Evolutionary conservation across 176 grass and related monocot genomes (phyloP).

Genomic region (Luzula sylvatica): DNA sequence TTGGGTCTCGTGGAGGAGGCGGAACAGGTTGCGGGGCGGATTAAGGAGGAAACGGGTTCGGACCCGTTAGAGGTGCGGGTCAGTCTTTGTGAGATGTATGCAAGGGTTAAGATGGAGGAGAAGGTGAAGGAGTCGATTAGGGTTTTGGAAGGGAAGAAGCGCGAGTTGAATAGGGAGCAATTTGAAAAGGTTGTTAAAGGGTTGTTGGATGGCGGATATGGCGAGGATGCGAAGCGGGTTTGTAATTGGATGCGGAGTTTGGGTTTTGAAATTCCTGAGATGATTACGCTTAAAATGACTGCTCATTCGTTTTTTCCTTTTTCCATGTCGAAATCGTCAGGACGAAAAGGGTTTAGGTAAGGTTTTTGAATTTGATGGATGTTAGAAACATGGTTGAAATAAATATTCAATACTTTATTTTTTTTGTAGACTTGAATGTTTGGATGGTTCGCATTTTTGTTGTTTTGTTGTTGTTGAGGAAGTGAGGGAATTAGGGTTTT

Average conservation of each 20-base stretch:
- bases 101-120: conserved; percentile 32
- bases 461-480: too few relatives aligned
- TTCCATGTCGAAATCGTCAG: neutral
- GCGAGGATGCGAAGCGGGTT: conserved; percentile 55
- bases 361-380: neutral
- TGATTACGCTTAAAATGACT: conserved; percentile 14
- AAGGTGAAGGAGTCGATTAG: conserved; percentile 57
- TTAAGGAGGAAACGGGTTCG: conserved; percentile 48
- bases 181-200: conserved; percentile 52
- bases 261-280: conserved; percentile 40
- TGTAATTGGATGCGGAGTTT: conserved; percentile 47
- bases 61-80: conserved; percentile 60
- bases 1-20: conserved; percentile 65
- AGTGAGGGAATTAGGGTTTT: too few relatives aligned
- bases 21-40: conserved; percentile 42
- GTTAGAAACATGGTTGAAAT: neutral
- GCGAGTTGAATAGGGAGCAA: conserved; percentile 43
- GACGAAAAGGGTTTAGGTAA: neutral
- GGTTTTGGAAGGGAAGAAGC: conserved; percentile 66
- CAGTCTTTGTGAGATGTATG: conserved; percentile 63
- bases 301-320: conserved; percentile 9
- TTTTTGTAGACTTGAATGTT: too few relatives aligned
- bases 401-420: too few relatives aligned
- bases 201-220: conserved; percentile 42
- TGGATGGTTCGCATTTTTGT: too few relatives aligned